These are phyloP conservation scores for Saccharomycopsis selenospora DNA, from an alignment of 805 yeast genomes.

Conservation along the genomic window DNA sequence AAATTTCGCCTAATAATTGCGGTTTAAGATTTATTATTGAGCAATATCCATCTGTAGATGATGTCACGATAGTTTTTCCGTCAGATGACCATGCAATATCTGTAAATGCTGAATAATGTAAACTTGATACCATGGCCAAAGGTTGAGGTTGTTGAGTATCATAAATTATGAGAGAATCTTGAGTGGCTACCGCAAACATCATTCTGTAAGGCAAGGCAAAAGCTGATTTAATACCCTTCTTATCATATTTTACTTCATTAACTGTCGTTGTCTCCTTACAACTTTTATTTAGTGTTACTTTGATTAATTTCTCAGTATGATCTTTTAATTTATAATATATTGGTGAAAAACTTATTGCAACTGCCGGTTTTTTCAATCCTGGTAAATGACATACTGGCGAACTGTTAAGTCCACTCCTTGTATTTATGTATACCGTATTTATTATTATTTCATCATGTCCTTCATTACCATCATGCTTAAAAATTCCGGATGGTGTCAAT, in stretches of 20 bases:
- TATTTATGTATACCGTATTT: slow-evolving; percentile 75
- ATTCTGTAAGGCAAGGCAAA: slow-evolving; percentile 67
- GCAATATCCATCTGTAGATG: slow-evolving; percentile 92
- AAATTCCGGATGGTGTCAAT: slow-evolving; percentile 70
- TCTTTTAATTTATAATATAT: slow-evolving; percentile 39
- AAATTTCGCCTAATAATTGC: slow-evolving; percentile 48
- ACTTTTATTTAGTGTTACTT: background rate
- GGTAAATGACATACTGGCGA: slow-evolving; percentile 77
- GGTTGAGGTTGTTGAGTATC: slow-evolving; percentile 70
- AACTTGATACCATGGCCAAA: slow-evolving; percentile 63
- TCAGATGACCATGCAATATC: slow-evolving; percentile 81
- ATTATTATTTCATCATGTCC: slow-evolving; percentile 32
- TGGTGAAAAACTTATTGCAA: slow-evolving; percentile 77
- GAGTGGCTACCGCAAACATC: slow-evolving; percentile 90
- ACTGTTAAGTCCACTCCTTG: slow-evolving; percentile 57
- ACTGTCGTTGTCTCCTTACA: background rate
- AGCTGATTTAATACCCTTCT: slow-evolving; percentile 24
- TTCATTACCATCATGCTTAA: slow-evolving; percentile 28
- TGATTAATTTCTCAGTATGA: slow-evolving; percentile 4
- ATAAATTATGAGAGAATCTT: slow-evolving; percentile 72
- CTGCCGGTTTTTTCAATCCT: slow-evolving; percentile 74
- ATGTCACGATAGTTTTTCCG: slow-evolving; percentile 61
- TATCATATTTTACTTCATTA: background rate
- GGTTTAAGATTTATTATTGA: slow-evolving; percentile 52
- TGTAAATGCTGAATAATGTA: slow-evolving; percentile 85